Evolutionary conservation across 1,139 yeast genomes (phyloP), one percentile per base, ranked within the genome.

Genomic region (Tardiomyces blankii): DNA sequence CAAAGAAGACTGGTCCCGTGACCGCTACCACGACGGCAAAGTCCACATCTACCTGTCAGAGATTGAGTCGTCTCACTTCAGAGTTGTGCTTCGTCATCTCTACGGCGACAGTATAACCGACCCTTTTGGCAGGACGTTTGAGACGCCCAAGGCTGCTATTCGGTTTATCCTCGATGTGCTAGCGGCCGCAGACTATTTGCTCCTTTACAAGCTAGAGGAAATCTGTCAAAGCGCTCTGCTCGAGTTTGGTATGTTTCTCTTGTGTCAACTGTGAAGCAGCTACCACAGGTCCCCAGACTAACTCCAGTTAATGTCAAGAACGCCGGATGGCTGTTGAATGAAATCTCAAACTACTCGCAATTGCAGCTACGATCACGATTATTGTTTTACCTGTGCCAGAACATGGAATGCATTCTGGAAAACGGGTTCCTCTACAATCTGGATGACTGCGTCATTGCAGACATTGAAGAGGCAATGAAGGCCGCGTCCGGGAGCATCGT

Each of bases 301-400:
- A 21, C 25, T 21, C 25, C n/a, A 30, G 35, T 86, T 11, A 67
- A 65, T 12, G 66, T 77, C 14, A 84, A 82, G 14, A 84, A 82
- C 53, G 87, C 81, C 1, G 65, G 78, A 38, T 53, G 72, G 2
- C 58, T 87, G 14, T 58, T 84, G 28, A 66, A 71, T 9, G 80
- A 80, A 56, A 73, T 93, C 0, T 72, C 72, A 40, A 56, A 64
- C 35, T 66, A 74, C 46, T 64, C 72, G 13, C 84, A 87, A 2
- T 59, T 64, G 8, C 77, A 80, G 53, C 60, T 88, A 30, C 70
- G 78, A 49, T 68, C 72, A 45, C 73, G 75, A 46, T 78, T 95
- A 56, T 66, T 82, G 39, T 80, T 86, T 79, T 84, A 75, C 52
- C 70, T 86, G 14, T 78, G 75, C 53, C 73, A 76, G 52, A 86